phyloP scores from a whole-genome alignment of 495 filamentous ascomycete genomes.

The Cercophora newfieldiana region DNA sequence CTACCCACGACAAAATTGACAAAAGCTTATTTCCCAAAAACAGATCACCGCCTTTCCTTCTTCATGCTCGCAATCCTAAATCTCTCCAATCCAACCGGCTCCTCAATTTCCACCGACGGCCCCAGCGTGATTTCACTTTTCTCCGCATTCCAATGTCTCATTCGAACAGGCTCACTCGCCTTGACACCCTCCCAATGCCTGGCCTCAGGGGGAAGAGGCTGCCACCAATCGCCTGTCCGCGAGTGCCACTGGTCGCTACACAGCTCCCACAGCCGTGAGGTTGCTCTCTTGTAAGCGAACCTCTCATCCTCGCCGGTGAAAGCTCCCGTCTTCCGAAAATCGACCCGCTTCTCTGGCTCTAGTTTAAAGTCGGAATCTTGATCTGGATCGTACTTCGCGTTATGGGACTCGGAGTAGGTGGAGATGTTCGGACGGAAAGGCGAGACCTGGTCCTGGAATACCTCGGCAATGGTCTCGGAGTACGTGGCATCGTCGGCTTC shows the following conservation, averaged over 20 bases:
- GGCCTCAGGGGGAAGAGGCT: slow-evolving; percentile 58
- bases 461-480: slow-evolving; percentile 67
- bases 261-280: slow-evolving; percentile 69
- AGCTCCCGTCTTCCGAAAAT: slow-evolving; percentile 56
- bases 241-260: slow-evolving; percentile 65
- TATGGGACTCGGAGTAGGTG: slow-evolving; percentile 44
- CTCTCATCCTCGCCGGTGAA: slow-evolving; percentile 73
- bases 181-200: slow-evolving; percentile 57
- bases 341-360: slow-evolving; percentile 33
- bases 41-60: slow-evolving; percentile 13
- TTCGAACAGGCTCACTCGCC: slow-evolving; percentile 23
- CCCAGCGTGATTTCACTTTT: slow-evolving; percentile 39
- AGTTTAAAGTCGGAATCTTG: slow-evolving; percentile 49
- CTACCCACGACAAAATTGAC: too few species aligned
- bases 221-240: slow-evolving; percentile 60
- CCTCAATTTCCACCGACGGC: slow-evolving; percentile 41
- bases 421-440: slow-evolving; percentile 75
- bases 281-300: slow-evolving; percentile 70
- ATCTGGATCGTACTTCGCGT: slow-evolving; percentile 46
- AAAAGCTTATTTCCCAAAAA: too few species aligned
- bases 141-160: not conserved
- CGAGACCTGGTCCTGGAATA: slow-evolving; percentile 66
- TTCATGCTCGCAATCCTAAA: slow-evolving; percentile 32
- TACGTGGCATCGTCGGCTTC: slow-evolving; percentile 54
- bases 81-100: slow-evolving; percentile 43